Base-by-base conservation (phyloP, 768 basidiomycete species). In the Asterophora lycoperdoides region DNA sequence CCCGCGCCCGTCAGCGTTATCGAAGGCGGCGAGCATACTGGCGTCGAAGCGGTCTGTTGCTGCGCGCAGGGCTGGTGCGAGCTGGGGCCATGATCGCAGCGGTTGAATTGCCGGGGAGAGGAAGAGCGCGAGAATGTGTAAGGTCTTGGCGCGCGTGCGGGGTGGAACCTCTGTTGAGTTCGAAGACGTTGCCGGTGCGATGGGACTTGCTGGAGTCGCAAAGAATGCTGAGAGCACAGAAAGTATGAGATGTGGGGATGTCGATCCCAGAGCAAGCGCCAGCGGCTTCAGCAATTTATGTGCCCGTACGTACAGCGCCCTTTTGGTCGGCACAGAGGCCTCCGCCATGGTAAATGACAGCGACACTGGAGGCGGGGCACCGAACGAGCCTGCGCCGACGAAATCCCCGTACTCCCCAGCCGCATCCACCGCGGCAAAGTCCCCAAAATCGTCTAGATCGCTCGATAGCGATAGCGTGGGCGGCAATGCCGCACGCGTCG, bases 41-140 rank as follows among this genome's bases (percentile, higher is more conserved):
- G 88, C 87, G 56, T 97, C 92, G 67, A 95, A 98, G 4, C 90
- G 76, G 58, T 97, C 94, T 63, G 85, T 81, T 0, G 90, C 84
- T 0, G 86, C 77, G 10, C 87, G 78, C 15, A 97, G 73, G 11
- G 86, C 79, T 2, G 80, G 64, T 23, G 77, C 71, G 30, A 89
- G 72, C 17, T 77, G 67, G 6, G 77, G 72, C 81, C 87, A 90
- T 55, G 75, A 69, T 3, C 78, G 74, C 1, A 93, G 68, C 0
- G 95, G 93, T 53, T 87, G 81, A 38, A 96, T 65, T 10, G 56
- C 44, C 1, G 79, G 74, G 0, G 85, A 91, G 34, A 95, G 80
- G 60, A 91, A 95, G 1, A 75, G 70, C 1, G 83, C 72, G 10
- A 99, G 83, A 0, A 90, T 71, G 19, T 80, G 81, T 2, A 99